Evolutionary conservation across 2,329 filamentous ascomycete genomes (phyloP).

Genomic region (Penicillium sp.): DNA sequence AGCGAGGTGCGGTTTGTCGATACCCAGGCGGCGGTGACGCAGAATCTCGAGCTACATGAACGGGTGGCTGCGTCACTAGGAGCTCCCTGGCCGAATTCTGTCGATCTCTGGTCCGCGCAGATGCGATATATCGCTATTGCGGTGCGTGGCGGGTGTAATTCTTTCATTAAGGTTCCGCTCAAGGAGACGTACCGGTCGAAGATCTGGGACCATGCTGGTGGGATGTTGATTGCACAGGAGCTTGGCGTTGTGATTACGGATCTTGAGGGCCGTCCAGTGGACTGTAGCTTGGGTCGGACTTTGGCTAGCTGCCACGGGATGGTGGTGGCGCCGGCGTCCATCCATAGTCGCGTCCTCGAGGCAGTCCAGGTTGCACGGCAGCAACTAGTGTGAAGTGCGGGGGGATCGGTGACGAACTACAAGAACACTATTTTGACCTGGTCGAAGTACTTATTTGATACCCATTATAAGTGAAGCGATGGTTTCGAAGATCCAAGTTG

Average conservation of each 20-base stretch:
- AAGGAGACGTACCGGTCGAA: conserved; percentile 42
- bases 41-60: conserved; percentile 38
- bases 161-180: conserved; percentile 46
- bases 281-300: conserved; percentile 43
- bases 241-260: conserved; percentile 49
- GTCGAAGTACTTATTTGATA: background rate
- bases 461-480: too few relatives aligned
- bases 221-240: conserved; percentile 48
- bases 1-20: conserved; percentile 45
- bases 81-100: conserved; percentile 43
- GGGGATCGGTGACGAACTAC: background rate
- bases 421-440: background rate
- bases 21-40: conserved; percentile 32
- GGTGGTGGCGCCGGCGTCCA: conserved; percentile 37
- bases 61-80: conserved; percentile 38
- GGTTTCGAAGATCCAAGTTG: background rate
- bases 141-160: conserved; percentile 44
- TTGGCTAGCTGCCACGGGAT: conserved; percentile 39
- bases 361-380: conserved; percentile 25
- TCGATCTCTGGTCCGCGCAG: conserved; percentile 49
- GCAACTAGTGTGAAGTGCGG: conserved; percentile 1
- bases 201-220: conserved; percentile 54
- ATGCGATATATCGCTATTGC: conserved; percentile 51
- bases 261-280: conserved; percentile 46
- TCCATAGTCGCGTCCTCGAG: conserved; percentile 32